These are phyloP conservation scores for Trichoderma erinaceum DNA, from an alignment of 495 filamentous ascomycete species.

Conservation along the genomic window DNA sequence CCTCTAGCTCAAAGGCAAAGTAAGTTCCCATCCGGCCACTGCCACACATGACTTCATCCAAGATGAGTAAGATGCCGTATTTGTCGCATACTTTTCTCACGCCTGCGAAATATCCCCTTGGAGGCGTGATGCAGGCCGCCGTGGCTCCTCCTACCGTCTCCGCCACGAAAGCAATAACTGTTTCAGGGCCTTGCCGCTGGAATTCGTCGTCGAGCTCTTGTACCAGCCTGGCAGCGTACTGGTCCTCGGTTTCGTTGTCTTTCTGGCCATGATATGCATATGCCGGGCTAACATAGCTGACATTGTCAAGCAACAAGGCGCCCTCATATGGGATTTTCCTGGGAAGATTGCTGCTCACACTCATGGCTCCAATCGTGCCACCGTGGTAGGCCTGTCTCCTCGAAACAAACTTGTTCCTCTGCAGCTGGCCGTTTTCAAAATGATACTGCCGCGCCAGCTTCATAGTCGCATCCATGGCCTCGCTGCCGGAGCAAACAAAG, in stretches of 20 bases:
- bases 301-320: constrained; percentile 30
- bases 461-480: constrained; percentile 64
- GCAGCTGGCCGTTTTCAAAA: constrained; percentile 35
- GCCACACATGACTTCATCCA: constrained; percentile 72
- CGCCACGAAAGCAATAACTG: constrained; percentile 61
- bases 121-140: constrained; percentile 52
- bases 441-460: constrained; percentile 62
- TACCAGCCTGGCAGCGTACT: constrained; percentile 45
- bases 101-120: constrained; percentile 55
- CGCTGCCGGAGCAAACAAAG: constrained; percentile 55
- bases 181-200: constrained; percentile 55
- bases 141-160: constrained; percentile 53
- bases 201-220: constrained; percentile 64
- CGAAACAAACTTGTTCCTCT: constrained; percentile 50
- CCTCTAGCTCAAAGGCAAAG: constrained; percentile 55
- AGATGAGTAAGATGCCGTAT: constrained; percentile 56
- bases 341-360: constrained; percentile 55
- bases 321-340: constrained; percentile 12
- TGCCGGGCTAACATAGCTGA: constrained; percentile 60
- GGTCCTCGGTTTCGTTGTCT: constrained; percentile 22
- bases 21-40: constrained; percentile 56
- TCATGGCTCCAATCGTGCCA: constrained; percentile 58
- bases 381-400: constrained; percentile 67
- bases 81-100: constrained; percentile 55
- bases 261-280: constrained; percentile 40